These are phyloP conservation scores for Miscanthus sacchariflorus DNA, from an alignment of 202 grass and related monocot genomes.

Conservation along the genomic window DNA sequence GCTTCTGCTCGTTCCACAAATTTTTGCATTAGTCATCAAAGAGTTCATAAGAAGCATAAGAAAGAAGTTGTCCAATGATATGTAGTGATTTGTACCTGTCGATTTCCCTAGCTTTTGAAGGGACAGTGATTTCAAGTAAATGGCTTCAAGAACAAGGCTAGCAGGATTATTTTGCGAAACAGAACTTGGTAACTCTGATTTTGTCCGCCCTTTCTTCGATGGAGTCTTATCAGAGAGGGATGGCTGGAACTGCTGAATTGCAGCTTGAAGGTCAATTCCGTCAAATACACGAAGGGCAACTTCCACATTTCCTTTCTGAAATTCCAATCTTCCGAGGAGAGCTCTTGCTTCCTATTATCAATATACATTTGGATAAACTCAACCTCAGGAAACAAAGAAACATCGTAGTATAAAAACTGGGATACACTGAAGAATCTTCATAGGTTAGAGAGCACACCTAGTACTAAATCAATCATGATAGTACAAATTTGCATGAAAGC, in stretches of 20 bases:
- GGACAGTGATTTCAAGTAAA: conserved; percentile 92
- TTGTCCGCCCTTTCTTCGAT: conserved; percentile 44
- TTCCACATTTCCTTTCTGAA: conserved; percentile 93
- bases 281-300: conserved; percentile 82
- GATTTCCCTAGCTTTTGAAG: conserved; percentile 84
- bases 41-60: conserved; percentile 8
- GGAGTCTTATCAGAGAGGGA: conserved; percentile 46
- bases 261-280: conserved; percentile 87
- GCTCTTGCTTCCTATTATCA: conserved; percentile 79
- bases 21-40: conserved; percentile 1
- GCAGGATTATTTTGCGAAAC: conserved; percentile 63
- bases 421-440: not conserved
- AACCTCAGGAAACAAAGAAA: not conserved
- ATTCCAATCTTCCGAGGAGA: conserved; percentile 86
- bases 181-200: conserved; percentile 48
- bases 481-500: not conserved
- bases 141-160: conserved; percentile 91
- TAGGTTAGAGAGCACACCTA: not conserved
- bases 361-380: conserved; percentile 4
- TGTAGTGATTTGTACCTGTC: conserved; percentile 50
- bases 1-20: conserved; percentile 63
- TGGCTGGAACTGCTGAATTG: conserved; percentile 78
- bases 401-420: not conserved
- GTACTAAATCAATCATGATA: not conserved
- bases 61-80: not conserved